Base-by-base conservation (phyloP, 1,139 yeast species). In the Kodamaea arcana region DNA sequence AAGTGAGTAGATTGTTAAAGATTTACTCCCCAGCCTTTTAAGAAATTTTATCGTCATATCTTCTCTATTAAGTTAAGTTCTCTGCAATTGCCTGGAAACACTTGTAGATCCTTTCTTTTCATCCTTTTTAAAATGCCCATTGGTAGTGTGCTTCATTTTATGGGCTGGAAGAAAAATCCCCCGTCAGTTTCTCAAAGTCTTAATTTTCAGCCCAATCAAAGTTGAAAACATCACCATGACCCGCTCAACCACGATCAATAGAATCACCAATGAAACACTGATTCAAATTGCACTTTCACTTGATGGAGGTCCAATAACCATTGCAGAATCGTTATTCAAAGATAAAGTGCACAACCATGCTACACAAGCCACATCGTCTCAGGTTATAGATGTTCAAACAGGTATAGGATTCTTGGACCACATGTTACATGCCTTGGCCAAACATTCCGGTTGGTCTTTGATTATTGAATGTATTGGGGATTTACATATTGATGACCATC, bases 371-470 rank as follows among this genome's bases (percentile, higher is more conserved):
- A 70, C 85, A 0, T 60, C 74, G 2, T 63, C 83, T 3, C 98
- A 92, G 58, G 68, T 74, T 10, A 88, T 92, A 43, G 69, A 77
- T 30, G 79, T 92, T 37, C 86, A 86, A 51, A 84, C 97, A 0
- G 98, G 98, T 29, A 76, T 92, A 37, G 98, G 98, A 2, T 92
- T 92, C 56, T 68, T 92, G 42, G 98, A 92, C 64, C 98, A 92
- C 60, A 92, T 92, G 98, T 69, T 92, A 30, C 97, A 90, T 53
- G 98, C 98, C 0, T 70, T 92, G 48, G 97, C 97, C 29, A 92
- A 92, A 56, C 98, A 92, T 60, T 72, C 94, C 1, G 98, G 98
- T 11, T 92, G 98, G 98, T 86, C 96, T 15, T 60, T 92, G 42
- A 69, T 85, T 23, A 75, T 92, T 18, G 95, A 85, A 54, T 90